Evolutionary conservation across 768 basidiomycete species (phyloP), one percentile per base, ranked within the genome.

Genomic region (Russula emetica): DNA sequence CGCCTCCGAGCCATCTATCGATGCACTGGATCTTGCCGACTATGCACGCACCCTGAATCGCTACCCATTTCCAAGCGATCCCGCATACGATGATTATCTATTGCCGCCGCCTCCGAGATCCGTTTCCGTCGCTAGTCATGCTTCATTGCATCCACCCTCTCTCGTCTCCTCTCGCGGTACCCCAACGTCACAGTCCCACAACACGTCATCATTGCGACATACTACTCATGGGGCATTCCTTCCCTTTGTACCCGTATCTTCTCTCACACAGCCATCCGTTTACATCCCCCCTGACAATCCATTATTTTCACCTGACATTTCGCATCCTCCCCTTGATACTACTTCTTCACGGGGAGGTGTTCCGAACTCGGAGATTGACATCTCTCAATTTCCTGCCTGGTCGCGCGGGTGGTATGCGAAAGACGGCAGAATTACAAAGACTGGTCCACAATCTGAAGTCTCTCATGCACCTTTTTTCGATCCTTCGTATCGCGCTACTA

Each of bases 11-110:
- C 80, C 78, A 30, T 87, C 85, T 60, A 80, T 88, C 1, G 86
- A 88, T 70, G 86, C 86, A 3, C 79, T 88, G 60, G 87, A 90
- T 74, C 78, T 90, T 26, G 86, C 86, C 36, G 87, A 88, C 72
- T 90, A 88, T 73, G 78, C 85, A 74, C 74, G 69, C 67, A 71
- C 52, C 67, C 73, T 58, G 47, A 68, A 63, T 66, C 64, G 58
- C 45, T 63, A 70, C 47, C 61, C 66, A n/a, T 55, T 32, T 18
- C 66, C 70, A 5, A 60, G 58, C 2, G 71, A 70, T 54, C 68
- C 64, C 20, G 64, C 67, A 2, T 72, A 75, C 58, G 71, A 72
- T 20, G 64, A 71, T 36, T 76, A 78, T 67, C 74, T 72, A 60
- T 61, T 71, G 57, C 66, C 71, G 54, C 66, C 71, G 60, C 56